Percentiles rank a stretch among this genome's conserved stretches.
These are phyloP conservation scores for Mycena galericulata DNA, from an alignment of 768 basidiomycete species.

Conservation along the genomic window DNA sequence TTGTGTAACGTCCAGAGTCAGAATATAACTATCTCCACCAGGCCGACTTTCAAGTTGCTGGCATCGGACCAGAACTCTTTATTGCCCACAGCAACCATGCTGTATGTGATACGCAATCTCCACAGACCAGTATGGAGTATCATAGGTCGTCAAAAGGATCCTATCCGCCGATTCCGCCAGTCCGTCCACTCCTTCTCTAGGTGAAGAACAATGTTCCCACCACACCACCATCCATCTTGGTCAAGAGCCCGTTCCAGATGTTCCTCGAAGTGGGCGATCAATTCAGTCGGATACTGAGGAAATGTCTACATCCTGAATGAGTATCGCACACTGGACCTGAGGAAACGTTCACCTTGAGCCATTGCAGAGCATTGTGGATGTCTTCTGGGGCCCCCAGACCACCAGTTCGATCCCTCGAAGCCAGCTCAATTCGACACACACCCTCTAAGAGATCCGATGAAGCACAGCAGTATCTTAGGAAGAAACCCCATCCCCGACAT, in stretches of 20 bases:
- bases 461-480: not conserved
- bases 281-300: not conserved
- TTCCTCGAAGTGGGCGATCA: conserved; percentile 10
- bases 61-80: not conserved
- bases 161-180: conserved; percentile 6
- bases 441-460: conserved; percentile 1
- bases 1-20: too few species aligned
- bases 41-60: not conserved
- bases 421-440: too few species aligned
- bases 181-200: conserved; percentile 5
- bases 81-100: not conserved
- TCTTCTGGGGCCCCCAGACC: too few species aligned
- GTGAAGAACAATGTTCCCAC: conserved; percentile 5
- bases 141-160: conserved; percentile 3
- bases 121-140: conserved; percentile 1
- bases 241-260: conserved; percentile 7
- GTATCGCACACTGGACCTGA: conserved; percentile 1
- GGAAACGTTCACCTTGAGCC: not conserved
- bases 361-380: too few species aligned
- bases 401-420: too few species aligned
- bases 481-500: conserved; percentile 12
- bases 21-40: not conserved
- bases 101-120: not conserved
- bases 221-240: conserved; percentile 11
- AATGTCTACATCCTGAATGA: conserved; percentile 1